Evolutionary conservation across 495 filamentous ascomycete genomes (phyloP), one percentile per base, ranked within the genome.

Genomic region (Pseudotulostoma volvatum): DNA sequence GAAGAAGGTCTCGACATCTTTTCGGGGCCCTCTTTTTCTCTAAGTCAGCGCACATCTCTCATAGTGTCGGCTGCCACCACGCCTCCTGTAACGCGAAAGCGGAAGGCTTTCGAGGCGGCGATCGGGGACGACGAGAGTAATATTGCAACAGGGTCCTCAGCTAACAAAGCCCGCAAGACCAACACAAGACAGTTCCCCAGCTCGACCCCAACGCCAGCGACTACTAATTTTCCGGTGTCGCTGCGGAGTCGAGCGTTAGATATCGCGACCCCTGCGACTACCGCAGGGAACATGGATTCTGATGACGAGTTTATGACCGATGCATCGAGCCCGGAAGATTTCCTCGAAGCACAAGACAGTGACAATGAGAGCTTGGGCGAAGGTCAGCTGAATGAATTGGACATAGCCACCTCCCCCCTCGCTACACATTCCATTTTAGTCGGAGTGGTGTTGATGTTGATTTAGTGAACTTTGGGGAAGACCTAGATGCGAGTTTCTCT

Each of bases 221-320:
- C 34, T 14, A 35, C 37, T 18, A 44, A 34, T 19, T 28, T 44
- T 42, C 42, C 44, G 20, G 36, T 39, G 18, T 32, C 37, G 20
- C 21, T 43, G 39, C 38, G 14, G 33, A 44, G 44, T 40, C 49
- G 47, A 40, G 44, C 23, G 21, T 42, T 40, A 15, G 45, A 52
- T 21, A 39, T 64, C 34, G 61, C 60, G 48, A 76, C 65, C 13
- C 63, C 66, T 19, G 55, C 59, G n/a, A 59, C 60, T 0, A 64
- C 63, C 0, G 41, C 50, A 18, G 44, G 41, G 42, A 64, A 61
- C 43, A 96, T 96, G 90, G 88, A 94, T 53, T 94, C 90, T 9
- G 90, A 96, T 46, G 88, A 96, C 54, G 90, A 96, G 45, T 86
- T 88, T 54, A 82, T 93, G 71, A 92, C 82, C 37, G 76, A 77